These are phyloP conservation scores for Botrytis fragariae DNA, from an alignment of 2,329 filamentous ascomycete species.

Conservation along the genomic window DNA sequence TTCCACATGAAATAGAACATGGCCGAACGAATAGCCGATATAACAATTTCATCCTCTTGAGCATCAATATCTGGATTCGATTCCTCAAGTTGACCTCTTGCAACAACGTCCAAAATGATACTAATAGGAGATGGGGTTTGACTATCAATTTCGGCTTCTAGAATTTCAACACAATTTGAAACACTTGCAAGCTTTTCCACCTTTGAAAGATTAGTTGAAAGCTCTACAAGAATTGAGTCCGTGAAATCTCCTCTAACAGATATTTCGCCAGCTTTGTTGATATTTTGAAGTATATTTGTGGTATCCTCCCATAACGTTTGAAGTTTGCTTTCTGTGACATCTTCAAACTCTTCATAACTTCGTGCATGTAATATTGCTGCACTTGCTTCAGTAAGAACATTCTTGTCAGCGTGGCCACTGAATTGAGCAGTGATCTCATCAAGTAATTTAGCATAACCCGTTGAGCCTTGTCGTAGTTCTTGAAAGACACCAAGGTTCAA, in stretches of 20 bases:
- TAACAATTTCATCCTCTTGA: constrained; percentile 75
- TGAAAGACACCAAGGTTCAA: constrained; percentile 86
- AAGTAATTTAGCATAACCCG: constrained; percentile 74
- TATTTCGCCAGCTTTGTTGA: constrained; percentile 69
- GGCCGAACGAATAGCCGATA: constrained; percentile 70
- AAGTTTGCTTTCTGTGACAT: constrained; percentile 77
- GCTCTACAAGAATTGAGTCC: constrained; percentile 61
- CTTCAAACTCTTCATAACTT: constrained; percentile 83
- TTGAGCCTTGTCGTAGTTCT: constrained; percentile 81
- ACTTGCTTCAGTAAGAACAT: constrained; percentile 80
- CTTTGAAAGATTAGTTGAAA: constrained; percentile 73
- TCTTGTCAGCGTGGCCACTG: constrained; percentile 82
- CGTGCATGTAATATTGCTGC: constrained; percentile 80
- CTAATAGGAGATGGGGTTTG: constrained; percentile 56
- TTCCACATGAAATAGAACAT: constrained; percentile 98
- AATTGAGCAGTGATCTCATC: constrained; percentile 95
- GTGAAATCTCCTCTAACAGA: constrained; percentile 67
- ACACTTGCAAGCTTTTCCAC: constrained; percentile 78
- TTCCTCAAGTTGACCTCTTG: constrained; percentile 69
- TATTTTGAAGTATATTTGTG: constrained; percentile 62
- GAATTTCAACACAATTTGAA: constrained; percentile 69
- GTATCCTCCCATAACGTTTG: constrained; percentile 83
- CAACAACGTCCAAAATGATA: constrained; percentile 68
- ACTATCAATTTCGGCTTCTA: constrained; percentile 62
- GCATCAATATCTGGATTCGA: constrained; percentile 67